Evolutionary conservation across 148 eudicot species (phyloP).

Genomic region (Heliosperma pusillum): DNA sequence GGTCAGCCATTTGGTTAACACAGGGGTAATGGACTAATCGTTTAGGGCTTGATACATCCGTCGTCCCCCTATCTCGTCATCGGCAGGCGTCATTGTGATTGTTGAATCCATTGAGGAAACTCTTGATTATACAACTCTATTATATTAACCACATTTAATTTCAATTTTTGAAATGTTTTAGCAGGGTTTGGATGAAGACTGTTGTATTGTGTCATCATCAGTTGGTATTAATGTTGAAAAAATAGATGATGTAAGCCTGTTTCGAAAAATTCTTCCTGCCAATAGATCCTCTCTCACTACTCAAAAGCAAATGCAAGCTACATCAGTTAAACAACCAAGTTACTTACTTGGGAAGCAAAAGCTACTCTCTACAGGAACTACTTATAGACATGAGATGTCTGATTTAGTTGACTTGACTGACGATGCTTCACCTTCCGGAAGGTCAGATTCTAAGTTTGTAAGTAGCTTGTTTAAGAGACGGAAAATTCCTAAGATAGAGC

Average conservation of each 20-base stretch:
- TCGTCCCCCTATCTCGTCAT: too few species aligned
- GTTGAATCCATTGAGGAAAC: not conserved
- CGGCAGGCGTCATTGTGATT: not conserved
- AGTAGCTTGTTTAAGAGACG: constrained; percentile 53
- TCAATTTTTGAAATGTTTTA: constrained; percentile 18
- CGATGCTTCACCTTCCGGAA: constrained; percentile 27
- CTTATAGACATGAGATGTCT: constrained; percentile 20
- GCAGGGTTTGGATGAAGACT: constrained; percentile 40
- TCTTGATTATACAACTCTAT: not conserved
- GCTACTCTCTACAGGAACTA: constrained; percentile 26
- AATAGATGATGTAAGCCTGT: constrained; percentile 27
- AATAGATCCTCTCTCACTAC: constrained; percentile 55
- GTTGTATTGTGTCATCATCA: constrained; percentile 32
- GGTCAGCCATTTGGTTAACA: not conserved
- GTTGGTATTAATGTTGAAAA: constrained; percentile 32
- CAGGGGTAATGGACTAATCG: not conserved
- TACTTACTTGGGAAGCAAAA: constrained; percentile 27
- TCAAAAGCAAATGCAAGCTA: constrained; percentile 33
- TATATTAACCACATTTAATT: constrained; percentile 4
- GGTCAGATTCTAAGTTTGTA: constrained; percentile 21
- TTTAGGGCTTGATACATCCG: not conserved
- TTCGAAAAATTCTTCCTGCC: constrained; percentile 66
- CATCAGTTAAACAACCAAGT: constrained; percentile 33
- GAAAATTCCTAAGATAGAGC: constrained; percentile 34
- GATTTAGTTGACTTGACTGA: constrained; percentile 37